These are phyloP conservation scores for Crithidia expoeki DNA, from an alignment of 208 protist genomes.

Conservation along the genomic window DNA sequence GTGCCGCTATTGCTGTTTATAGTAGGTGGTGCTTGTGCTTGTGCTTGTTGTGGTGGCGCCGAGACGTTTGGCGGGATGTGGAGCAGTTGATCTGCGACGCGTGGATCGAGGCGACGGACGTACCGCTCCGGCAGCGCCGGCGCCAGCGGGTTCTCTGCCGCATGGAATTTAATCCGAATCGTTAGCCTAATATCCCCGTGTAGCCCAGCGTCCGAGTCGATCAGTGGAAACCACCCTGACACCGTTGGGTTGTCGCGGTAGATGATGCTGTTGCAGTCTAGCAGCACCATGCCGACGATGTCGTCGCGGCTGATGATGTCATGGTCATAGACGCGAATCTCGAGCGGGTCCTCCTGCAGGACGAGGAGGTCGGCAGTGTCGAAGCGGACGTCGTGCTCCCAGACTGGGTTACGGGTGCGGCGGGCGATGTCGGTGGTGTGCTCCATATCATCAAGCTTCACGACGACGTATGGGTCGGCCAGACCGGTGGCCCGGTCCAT, in stretches of 20 bases:
- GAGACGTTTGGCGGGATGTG: neutral
- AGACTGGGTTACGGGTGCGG: slow-evolving; percentile 82
- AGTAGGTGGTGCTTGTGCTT: neutral
- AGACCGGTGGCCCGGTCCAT: slow-evolving; percentile 90
- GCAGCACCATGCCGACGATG: slow-evolving; percentile 92
- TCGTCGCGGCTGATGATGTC: slow-evolving; percentile 96
- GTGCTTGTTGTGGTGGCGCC: neutral
- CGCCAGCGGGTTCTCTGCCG: slow-evolving; percentile 84
- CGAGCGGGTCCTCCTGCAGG: slow-evolving; percentile 94
- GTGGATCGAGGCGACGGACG: slow-evolving; percentile 38
- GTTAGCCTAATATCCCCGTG: slow-evolving; percentile 89
- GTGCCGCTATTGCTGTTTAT: slow-evolving; percentile 8
- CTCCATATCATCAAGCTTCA: slow-evolving; percentile 78
- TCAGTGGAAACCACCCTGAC: slow-evolving; percentile 93
- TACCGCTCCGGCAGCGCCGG: slow-evolving; percentile 75
- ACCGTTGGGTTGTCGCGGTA: slow-evolving; percentile 63
- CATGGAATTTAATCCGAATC: slow-evolving; percentile 90
- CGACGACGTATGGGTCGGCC: slow-evolving; percentile 90
- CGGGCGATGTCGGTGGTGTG: slow-evolving; percentile 79
- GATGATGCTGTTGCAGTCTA: slow-evolving; percentile 94
- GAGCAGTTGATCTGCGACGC: slow-evolving; percentile 11
- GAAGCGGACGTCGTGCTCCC: slow-evolving; percentile 83
- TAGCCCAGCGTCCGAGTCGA: slow-evolving; percentile 81
- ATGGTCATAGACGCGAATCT: slow-evolving; percentile 95
- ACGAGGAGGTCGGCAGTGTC: slow-evolving; percentile 85